These are phyloP conservation scores for Heracleum sosnowskyi DNA, from an alignment of 129 eudicot genomes.

Conservation along the genomic window DNA sequence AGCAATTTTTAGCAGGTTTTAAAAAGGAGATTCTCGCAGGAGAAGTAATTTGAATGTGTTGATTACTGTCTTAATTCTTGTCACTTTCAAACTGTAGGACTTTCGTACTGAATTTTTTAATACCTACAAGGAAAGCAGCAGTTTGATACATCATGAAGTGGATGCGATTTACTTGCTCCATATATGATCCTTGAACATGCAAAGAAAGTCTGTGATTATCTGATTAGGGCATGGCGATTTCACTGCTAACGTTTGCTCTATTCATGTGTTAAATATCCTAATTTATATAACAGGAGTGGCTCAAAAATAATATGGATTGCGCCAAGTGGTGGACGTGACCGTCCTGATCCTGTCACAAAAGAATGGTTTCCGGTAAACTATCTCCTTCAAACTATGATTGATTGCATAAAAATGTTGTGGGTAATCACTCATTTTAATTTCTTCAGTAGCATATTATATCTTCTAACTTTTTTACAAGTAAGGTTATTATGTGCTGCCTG, in stretches of 20 bases:
- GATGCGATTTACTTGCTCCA: background rate
- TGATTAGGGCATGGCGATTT: constrained; percentile 3
- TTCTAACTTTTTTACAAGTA: background rate
- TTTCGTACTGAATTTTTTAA: background rate
- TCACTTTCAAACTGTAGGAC: constrained; percentile 1
- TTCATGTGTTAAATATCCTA: constrained; percentile 8
- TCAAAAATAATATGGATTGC: constrained; percentile 97
- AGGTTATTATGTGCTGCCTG: background rate
- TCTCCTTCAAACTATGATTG: background rate
- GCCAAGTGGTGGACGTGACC: constrained; percentile 99
- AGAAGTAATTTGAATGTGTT: background rate
- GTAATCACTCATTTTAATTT: background rate
- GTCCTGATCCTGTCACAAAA: constrained; percentile 83
- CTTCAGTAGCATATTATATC: background rate
- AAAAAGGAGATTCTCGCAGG: background rate
- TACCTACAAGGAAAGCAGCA: background rate
- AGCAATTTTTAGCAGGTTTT: background rate
- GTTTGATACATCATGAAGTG: constrained; percentile 6
- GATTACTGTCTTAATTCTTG: background rate
- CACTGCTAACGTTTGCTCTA: background rate
- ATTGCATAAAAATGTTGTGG: background rate
- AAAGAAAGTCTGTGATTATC: background rate
- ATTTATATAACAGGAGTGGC: constrained; percentile 55
- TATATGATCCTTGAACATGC: background rate
- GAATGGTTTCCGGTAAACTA: constrained; percentile 83